phyloP scores from a whole-genome alignment of 441 rosid genomes.

The Metrosideros polymorpha region DNA sequence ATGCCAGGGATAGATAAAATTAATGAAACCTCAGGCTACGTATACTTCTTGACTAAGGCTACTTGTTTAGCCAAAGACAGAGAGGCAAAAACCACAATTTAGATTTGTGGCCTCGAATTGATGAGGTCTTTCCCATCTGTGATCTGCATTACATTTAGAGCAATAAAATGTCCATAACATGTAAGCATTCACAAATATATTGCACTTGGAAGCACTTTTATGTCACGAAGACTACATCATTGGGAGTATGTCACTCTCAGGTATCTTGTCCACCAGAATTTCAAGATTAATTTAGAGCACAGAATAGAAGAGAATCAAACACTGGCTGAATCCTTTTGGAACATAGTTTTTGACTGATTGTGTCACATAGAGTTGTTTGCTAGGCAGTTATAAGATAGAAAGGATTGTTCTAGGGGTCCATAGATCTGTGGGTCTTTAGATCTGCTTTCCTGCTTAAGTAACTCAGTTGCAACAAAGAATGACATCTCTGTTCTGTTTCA shows the following conservation, averaged over 20 bases:
- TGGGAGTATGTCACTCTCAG: background rate
- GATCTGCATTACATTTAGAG: background rate
- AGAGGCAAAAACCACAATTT: background rate
- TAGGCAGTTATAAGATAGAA: background rate
- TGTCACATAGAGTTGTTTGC: background rate
- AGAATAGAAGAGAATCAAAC: background rate
- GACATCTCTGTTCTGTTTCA: background rate
- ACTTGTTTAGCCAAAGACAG: background rate
- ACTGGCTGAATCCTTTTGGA: background rate
- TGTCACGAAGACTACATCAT: background rate
- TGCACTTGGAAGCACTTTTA: background rate
- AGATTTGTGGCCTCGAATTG: background rate
- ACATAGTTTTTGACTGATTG: background rate
- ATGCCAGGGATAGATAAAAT: background rate
- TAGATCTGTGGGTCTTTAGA: background rate
- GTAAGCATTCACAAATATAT: background rate
- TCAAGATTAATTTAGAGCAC: background rate
- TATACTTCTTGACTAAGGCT: background rate
- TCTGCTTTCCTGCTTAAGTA: background rate
- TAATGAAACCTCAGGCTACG: background rate
- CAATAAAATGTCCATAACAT: background rate
- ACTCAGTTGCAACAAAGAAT: background rate
- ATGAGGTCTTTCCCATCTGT: background rate
- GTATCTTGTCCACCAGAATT: background rate
- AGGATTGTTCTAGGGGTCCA: background rate